Evolutionary conservation across 306 rosid genomes (phyloP), one percentile per base, ranked within the genome.

Genomic region (Vigna mungo): DNA sequence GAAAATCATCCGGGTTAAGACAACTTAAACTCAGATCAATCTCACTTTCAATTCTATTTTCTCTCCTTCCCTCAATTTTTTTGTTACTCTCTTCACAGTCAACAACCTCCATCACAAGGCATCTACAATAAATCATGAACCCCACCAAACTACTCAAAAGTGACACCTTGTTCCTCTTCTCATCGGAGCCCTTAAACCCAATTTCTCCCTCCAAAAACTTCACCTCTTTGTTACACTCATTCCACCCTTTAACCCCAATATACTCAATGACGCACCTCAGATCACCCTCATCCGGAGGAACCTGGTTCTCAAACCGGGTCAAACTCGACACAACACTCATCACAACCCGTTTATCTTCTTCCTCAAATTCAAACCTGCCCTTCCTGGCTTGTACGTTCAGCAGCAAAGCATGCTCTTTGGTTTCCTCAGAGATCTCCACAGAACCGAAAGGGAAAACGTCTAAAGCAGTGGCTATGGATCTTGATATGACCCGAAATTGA

Each of bases 171-270:
- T 66, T 61, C 66, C 68, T 65, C 67, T 64, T 86, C 6, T 82
- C 85, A 49, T 76, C 67, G 78, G 70, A 58, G 44, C 81, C 70
- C 78, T 89, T 90, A 2, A 85, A 52, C 72, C 81, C 96, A 52
- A 88, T 85, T 65, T 90, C 99, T 6, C 85, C 63, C 59, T 88
- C 97, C 84, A 95, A 78, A 63, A 95, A 90, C 78, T 84, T 91
- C 73, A 87, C 88, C 78, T 87, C 97, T 56, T 78, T 87, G 44
- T 87, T 82, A 17, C 93, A 89, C 75, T 70, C 83, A 75, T 90
- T 84, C 99, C 97, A 90, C 16, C 39, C 61, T 2, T 51, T 25
- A 73, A 90, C 78, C 63, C 96, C 88, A n/a, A 89, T 69, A 69
- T 89, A 79, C 78, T 81, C 90, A 30, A 95, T 86, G 72, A 88